A percentile compares a stretch with the other conserved stretches of the same genome.
Conservation (phyloP, 805 yeast genomes). For the Pichia phayaonensis region DNA sequence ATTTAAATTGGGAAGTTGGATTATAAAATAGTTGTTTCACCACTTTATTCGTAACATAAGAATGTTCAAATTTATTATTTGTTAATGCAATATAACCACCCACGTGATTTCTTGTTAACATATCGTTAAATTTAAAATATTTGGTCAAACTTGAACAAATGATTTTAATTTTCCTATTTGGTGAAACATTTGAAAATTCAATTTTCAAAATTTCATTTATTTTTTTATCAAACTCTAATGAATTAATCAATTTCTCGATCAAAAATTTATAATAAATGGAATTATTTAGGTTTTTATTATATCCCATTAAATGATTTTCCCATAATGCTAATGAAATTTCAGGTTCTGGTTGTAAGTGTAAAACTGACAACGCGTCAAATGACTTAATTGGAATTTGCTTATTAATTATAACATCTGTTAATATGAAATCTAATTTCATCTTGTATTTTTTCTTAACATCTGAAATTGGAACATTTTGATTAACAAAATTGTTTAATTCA, state of each 20-base stretch:
- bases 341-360: not conserved
- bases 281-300: not conserved
- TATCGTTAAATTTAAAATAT: not conserved
- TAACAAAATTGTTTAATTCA: not conserved
- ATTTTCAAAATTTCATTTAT: constrained; percentile 2
- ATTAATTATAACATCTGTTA: not conserved
- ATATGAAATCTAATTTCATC: not conserved
- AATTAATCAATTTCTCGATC: not conserved
- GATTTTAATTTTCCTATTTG: constrained; percentile 1
- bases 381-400: not conserved
- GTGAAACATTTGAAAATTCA: constrained; percentile 8
- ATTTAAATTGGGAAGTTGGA: not conserved
- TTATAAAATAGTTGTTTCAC: not conserved
- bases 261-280: constrained; percentile 2
- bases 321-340: not conserved
- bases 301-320: not conserved
- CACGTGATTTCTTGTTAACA: constrained; percentile 5
- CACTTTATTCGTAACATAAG: constrained; percentile 1
- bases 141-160: not conserved
- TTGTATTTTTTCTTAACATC: not conserved
- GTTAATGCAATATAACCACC: constrained; percentile 7
- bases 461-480: not conserved
- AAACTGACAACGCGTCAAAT: not conserved
- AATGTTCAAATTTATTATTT: constrained; percentile 4
- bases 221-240: not conserved